A percentile compares a stretch with the other conserved stretches of the same genome.
Conservation (phyloP, 768 basidiomycete species). For the Xerocomellus dryophilus region DNA sequence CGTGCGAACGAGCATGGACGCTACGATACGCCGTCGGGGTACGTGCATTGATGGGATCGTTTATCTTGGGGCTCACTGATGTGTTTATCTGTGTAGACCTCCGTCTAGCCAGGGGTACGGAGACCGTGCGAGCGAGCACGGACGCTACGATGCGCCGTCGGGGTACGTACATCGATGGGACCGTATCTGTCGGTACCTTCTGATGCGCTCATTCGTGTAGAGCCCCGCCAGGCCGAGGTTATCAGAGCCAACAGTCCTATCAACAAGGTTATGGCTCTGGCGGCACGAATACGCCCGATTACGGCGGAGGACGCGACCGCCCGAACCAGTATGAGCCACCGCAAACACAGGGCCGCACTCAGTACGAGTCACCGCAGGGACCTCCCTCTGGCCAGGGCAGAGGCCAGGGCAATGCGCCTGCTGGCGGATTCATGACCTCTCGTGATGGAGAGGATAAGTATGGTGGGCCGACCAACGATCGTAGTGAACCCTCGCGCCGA, state of each 20-base stretch:
- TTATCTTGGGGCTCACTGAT: neutral
- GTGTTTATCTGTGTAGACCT: neutral
- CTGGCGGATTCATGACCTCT: slow-evolving; percentile 17
- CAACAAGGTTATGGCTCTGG: slow-evolving; percentile 7
- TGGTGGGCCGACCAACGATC: neutral
- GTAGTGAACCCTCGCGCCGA: slow-evolving; percentile 2
- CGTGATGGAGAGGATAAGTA: slow-evolving; percentile 9
- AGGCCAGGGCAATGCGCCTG: slow-evolving; percentile 8
- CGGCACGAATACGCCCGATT: neutral
- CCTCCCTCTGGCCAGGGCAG: neutral
- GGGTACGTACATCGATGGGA: neutral
- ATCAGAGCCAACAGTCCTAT: slow-evolving; percentile 4
- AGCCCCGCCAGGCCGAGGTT: slow-evolving; percentile 3
- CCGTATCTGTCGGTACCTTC: neutral
- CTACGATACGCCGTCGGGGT: slow-evolving; percentile 12
- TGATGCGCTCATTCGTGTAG: slow-evolving; percentile 1
- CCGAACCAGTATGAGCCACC: slow-evolving; percentile 9
- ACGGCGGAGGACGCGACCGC: slow-evolving; percentile 7
- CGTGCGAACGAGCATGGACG: slow-evolving; percentile 1
- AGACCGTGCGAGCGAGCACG: neutral
- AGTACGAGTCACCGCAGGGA: slow-evolving; percentile 8
- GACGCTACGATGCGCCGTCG: neutral
- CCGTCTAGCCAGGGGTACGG: neutral
- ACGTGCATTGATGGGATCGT: neutral
- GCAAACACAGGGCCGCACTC: slow-evolving; percentile 6